phyloP scores from a whole-genome alignment of 192 early-diverging fungal species.

The Coemansia sp. region DNA sequence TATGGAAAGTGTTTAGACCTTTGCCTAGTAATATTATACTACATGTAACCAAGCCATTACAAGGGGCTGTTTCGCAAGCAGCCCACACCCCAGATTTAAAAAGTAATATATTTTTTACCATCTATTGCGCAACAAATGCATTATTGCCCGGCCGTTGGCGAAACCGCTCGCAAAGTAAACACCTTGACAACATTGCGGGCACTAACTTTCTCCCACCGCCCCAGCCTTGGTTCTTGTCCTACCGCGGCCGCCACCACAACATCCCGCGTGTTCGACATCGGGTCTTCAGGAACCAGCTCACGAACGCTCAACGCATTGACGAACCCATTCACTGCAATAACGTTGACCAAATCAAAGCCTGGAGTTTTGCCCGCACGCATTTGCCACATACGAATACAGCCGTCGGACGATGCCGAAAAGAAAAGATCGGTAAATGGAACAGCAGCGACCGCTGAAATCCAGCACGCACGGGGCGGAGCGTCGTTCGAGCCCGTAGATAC shows the following conservation, averaged over 20 bases:
- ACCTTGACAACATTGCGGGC: conserved; percentile 74
- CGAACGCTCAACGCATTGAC: conserved; percentile 55
- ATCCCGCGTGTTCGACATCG: conserved; percentile 21
- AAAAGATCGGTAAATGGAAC: conserved; percentile 88
- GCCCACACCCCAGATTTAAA: too few relatives aligned
- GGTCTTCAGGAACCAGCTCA: conserved; percentile 18
- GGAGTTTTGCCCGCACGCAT: conserved; percentile 62
- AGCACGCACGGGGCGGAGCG: conserved; percentile 55
- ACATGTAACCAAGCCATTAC: too few relatives aligned
- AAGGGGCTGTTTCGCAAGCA: too few relatives aligned
- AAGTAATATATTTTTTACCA: too few relatives aligned
- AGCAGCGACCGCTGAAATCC: conserved; percentile 86
- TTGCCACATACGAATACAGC: conserved; percentile 86
- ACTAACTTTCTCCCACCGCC: conserved; percentile 85
- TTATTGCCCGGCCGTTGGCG: not conserved
- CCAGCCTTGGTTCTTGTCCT: conserved; percentile 88
- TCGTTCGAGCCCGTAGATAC: conserved; percentile 22
- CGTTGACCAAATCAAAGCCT: conserved; percentile 55
- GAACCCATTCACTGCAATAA: conserved; percentile 64
- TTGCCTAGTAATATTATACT: too few relatives aligned
- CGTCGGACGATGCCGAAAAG: conserved; percentile 87
- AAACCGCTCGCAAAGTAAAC: conserved; percentile 57
- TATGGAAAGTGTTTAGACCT: too few relatives aligned
- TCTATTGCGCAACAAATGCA: too few relatives aligned
- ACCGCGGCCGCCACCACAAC: conserved; percentile 64